Percentiles rank a stretch among this genome's conserved stretches.
phyloP scores from a whole-genome alignment of 2,329 filamentous ascomycete species.

The Sarocladium strictum region DNA sequence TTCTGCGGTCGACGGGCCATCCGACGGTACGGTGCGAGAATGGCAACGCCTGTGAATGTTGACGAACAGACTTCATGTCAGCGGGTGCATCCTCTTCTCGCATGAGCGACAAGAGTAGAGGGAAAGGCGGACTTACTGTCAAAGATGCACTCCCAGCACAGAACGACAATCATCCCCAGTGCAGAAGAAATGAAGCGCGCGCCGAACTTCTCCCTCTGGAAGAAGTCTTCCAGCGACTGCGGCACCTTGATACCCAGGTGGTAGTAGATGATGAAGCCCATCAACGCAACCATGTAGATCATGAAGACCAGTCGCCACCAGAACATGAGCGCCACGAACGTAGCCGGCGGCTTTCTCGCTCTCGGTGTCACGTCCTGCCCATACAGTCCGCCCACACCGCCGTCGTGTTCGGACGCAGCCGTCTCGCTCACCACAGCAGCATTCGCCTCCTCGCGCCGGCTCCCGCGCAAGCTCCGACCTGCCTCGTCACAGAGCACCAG shows the following conservation, averaged over 20 bases:
- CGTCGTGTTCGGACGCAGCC: not conserved
- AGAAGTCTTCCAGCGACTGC: constrained; percentile 23
- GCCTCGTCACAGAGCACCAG: constrained; percentile 23
- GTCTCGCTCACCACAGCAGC: not conserved
- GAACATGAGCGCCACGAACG: constrained; percentile 29
- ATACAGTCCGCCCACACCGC: constrained; percentile 12
- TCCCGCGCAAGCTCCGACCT: constrained; percentile 13
- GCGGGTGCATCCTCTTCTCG: too few relatives aligned
- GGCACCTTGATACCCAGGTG: constrained; percentile 18
- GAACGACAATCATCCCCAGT: constrained; percentile 33
- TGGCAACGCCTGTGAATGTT: constrained; percentile 37
- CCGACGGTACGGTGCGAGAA: constrained; percentile 37
- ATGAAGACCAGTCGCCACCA: constrained; percentile 27
- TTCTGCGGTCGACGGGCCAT: constrained; percentile 28
- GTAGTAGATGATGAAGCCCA: constrained; percentile 36
- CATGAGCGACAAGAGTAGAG: constrained; percentile 5
- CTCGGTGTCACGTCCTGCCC: constrained; percentile 13
- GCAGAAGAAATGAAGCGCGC: constrained; percentile 36
- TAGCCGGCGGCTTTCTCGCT: constrained; percentile 14
- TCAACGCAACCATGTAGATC: constrained; percentile 25
- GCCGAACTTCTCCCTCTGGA: constrained; percentile 36
- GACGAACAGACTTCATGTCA: too few relatives aligned
- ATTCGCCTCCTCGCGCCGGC: constrained; percentile 1
- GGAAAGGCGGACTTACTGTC: constrained; percentile 15
- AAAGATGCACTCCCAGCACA: constrained; percentile 36